Conservation (phyloP, 179 eudicot species). For the Actinidia chinensis region DNA sequence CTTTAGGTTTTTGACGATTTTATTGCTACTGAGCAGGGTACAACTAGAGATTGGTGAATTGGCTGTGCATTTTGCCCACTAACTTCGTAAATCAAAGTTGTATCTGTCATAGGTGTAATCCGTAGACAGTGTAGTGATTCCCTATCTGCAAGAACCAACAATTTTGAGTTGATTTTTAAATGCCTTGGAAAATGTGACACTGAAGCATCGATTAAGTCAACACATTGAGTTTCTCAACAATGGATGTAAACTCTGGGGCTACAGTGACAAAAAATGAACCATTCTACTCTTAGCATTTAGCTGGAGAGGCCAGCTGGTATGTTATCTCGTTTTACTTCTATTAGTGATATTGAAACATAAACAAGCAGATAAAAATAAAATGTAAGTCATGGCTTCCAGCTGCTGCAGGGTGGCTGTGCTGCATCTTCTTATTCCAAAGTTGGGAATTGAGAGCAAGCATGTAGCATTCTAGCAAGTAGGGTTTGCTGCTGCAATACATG, state of each 20-base stretch:
- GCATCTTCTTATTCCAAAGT: conserved; percentile 1
- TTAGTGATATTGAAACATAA: not conserved
- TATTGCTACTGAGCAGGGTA: not conserved
- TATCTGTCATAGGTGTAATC: not conserved
- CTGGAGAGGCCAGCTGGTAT: not conserved
- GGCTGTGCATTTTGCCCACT: not conserved
- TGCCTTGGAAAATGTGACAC: not conserved
- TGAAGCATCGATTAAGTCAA: not conserved
- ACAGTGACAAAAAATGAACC: conserved; percentile 9
- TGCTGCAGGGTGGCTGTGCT: not conserved
- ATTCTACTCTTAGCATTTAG: conserved; percentile 1
- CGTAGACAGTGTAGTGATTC: not conserved
- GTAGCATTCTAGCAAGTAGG: not conserved
- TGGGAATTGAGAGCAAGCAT: not conserved
- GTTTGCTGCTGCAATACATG: not conserved
- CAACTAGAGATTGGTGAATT: conserved; percentile 10
- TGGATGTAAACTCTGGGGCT: conserved; percentile 11
- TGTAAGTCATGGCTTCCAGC: not conserved
- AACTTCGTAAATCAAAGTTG: not conserved
- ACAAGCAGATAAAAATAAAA: not conserved
- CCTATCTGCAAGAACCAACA: not conserved
- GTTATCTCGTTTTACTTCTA: not conserved
- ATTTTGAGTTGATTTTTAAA: not conserved
- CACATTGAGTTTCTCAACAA: not conserved
- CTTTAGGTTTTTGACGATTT: not conserved